Conservation (phyloP, 768 basidiomycete species). For the Butyriboletus loyo region DNA sequence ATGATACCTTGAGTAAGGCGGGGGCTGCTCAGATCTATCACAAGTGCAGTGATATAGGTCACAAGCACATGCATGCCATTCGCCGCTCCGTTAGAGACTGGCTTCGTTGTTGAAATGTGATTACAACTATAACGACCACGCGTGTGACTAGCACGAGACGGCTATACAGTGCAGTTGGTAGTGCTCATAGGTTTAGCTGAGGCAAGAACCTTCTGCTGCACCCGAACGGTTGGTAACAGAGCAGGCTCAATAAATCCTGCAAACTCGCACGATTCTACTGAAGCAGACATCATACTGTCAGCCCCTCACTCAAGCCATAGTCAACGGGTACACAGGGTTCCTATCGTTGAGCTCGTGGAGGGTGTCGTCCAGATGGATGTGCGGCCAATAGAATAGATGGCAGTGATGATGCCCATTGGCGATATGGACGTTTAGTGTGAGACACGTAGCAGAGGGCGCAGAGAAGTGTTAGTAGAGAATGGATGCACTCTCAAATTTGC, state of each 20-base stretch:
- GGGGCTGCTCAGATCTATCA: background rate
- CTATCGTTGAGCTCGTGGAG: conserved; percentile 7
- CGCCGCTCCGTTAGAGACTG: background rate
- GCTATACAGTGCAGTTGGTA: background rate
- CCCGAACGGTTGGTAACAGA: background rate
- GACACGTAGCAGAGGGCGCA: conserved; percentile 21
- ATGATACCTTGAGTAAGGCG: no score
- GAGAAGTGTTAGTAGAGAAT: conserved; percentile 27
- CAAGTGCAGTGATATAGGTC: background rate
- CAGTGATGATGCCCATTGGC: conserved; percentile 10
- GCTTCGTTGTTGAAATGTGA: background rate
- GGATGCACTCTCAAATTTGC: conserved; percentile 23
- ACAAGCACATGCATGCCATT: background rate
- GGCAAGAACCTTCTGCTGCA: background rate
- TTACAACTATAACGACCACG: background rate
- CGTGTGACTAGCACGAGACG: background rate
- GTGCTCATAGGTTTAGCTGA: background rate
- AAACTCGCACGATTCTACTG: background rate
- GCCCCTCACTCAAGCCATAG: conserved; percentile 1
- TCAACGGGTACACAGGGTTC: background rate
- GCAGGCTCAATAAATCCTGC: background rate
- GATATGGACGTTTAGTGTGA: conserved; percentile 5
- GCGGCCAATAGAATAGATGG: conserved; percentile 1
- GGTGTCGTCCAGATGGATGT: conserved; percentile 5
- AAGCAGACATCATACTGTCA: background rate